phyloP scores from a whole-genome alignment of 768 basidiomycete genomes.

The Fistulinella prunicolor region DNA sequence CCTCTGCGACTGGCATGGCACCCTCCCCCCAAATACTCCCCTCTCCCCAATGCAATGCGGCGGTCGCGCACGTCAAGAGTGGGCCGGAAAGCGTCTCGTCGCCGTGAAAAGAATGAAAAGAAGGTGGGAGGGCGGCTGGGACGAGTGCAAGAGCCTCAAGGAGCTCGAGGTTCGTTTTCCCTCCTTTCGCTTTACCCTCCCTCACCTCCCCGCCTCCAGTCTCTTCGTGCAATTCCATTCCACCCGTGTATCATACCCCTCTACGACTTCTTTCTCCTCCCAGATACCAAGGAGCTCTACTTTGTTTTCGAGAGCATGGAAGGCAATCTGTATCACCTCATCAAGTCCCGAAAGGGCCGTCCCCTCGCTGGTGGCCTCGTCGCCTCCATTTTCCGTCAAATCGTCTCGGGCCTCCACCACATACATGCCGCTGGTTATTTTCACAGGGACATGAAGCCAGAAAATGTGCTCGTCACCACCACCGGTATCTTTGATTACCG shows the following conservation, averaged over 20 bases:
- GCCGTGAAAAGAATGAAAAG: constrained; percentile 99
- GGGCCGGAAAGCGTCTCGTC: constrained; percentile 90
- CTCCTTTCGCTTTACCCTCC: constrained; percentile 10
- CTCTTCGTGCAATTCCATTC: constrained; percentile 88
- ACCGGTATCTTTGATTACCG: constrained; percentile 93
- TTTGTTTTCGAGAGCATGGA: constrained; percentile 99
- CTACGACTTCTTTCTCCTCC: constrained; percentile 99
- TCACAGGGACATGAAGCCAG: constrained; percentile 99
- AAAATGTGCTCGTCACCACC: constrained; percentile 97
- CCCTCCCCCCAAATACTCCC: constrained; percentile 86
- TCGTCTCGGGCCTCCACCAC: constrained; percentile 86
- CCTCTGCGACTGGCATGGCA: constrained; percentile 99
- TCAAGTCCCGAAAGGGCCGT: constrained; percentile 93
- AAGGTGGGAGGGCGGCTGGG: constrained; percentile 97
- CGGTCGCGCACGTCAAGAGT: constrained; percentile 88
- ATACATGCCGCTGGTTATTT: constrained; percentile 93
- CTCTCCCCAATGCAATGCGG: constrained; percentile 96
- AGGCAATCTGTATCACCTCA: constrained; percentile 98
- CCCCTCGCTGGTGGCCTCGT: constrained; percentile 96
- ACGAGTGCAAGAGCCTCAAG: constrained; percentile 91
- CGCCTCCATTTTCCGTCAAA: constrained; percentile 91
- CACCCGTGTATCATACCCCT: constrained; percentile 98
- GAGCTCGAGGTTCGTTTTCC: constrained; percentile 79
- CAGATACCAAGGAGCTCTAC: constrained; percentile 92
- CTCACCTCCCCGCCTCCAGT: constrained; percentile 48